Conservation (phyloP, 805 yeast genomes). For the Candida krabiensis region DNA sequence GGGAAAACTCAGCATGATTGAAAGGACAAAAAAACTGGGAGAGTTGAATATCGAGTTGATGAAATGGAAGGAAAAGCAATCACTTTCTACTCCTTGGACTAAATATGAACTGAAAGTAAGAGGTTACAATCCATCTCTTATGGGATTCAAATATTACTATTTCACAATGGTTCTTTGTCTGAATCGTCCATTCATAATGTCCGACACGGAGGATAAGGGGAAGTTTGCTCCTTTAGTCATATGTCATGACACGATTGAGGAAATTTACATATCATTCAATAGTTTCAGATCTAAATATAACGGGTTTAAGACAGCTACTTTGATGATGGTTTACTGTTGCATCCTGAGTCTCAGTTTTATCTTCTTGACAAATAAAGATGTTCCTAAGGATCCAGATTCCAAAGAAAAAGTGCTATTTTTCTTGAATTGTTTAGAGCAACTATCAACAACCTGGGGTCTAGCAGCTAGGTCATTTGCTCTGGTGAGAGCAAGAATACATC, state of each 20-base stretch:
- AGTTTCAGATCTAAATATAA: slow-evolving; percentile 2
- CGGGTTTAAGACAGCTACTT: slow-evolving; percentile 1
- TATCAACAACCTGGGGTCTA: slow-evolving; percentile 2
- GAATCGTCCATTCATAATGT: slow-evolving; percentile 2
- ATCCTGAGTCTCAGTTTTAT: slow-evolving; percentile 3
- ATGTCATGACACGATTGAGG: slow-evolving; percentile 2
- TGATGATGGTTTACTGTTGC: slow-evolving; percentile 2
- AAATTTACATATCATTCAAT: slow-evolving; percentile 2
- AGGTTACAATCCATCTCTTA: slow-evolving; percentile 2
- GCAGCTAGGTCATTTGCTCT: slow-evolving; percentile 3
- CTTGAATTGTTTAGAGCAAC: slow-evolving; percentile 2
- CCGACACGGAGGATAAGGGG: slow-evolving; percentile 1
- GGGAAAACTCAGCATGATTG: slow-evolving; percentile 2
- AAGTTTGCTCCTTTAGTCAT: slow-evolving; percentile 2
- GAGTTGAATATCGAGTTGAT: slow-evolving; percentile 2
- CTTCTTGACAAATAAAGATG: slow-evolving; percentile 3
- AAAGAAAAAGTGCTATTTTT: slow-evolving; percentile 1
- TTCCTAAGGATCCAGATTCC: slow-evolving; percentile 1
- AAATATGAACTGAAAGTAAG: slow-evolving; percentile 2
- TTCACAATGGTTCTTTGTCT: slow-evolving; percentile 4
- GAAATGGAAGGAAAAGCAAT: slow-evolving; percentile 3
- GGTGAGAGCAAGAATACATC: slow-evolving; percentile 3
- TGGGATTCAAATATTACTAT: slow-evolving; percentile 3
- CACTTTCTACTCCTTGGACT: slow-evolving; percentile 1
- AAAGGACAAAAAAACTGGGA: slow-evolving; percentile 2